These are phyloP conservation scores for Boletus eberwhitei DNA, from an alignment of 768 basidiomycete species.

Conservation along the genomic window DNA sequence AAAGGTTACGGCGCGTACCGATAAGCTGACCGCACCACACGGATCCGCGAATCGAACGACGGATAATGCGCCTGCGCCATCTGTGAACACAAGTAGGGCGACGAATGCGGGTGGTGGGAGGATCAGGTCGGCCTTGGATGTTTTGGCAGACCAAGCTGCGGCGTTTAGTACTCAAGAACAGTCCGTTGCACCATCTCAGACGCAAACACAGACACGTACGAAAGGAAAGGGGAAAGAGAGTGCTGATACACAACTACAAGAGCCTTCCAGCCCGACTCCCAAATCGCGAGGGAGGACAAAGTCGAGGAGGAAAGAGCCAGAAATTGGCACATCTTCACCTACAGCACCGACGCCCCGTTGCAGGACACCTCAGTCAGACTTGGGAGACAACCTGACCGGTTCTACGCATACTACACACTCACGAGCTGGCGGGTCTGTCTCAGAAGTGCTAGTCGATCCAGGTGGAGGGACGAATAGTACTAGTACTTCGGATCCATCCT, in stretches of 20 bases:
- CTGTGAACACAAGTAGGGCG: not conserved
- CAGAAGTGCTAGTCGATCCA: slow-evolving; percentile 20
- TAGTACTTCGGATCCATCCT: not conserved
- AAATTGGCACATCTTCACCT: slow-evolving; percentile 3
- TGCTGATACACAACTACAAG: slow-evolving; percentile 1
- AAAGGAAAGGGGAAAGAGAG: slow-evolving; percentile 26
- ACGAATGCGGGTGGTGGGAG: slow-evolving; percentile 17
- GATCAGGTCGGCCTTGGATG: slow-evolving; percentile 59
- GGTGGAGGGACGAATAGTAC: slow-evolving; percentile 11
- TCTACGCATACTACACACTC: not conserved
- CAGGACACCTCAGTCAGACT: slow-evolving; percentile 16
- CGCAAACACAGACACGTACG: not conserved
- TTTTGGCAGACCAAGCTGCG: slow-evolving; percentile 72
- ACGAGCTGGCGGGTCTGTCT: not conserved
- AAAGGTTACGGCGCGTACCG: slow-evolving; percentile 17
- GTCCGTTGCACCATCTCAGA: not conserved
- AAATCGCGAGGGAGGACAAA: slow-evolving; percentile 10
- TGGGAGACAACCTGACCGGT: not conserved
- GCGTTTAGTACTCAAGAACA: slow-evolving; percentile 42
- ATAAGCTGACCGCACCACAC: slow-evolving; percentile 10
- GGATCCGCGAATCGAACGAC: slow-evolving; percentile 1
- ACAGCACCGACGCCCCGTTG: slow-evolving; percentile 9
- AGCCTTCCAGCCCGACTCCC: not conserved
- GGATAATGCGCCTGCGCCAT: not conserved
- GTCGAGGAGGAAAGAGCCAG: slow-evolving; percentile 6